These are phyloP conservation scores for Lichtheimia ramosa DNA, from an alignment of 371 early-diverging fungal species.

Conservation along the genomic window DNA sequence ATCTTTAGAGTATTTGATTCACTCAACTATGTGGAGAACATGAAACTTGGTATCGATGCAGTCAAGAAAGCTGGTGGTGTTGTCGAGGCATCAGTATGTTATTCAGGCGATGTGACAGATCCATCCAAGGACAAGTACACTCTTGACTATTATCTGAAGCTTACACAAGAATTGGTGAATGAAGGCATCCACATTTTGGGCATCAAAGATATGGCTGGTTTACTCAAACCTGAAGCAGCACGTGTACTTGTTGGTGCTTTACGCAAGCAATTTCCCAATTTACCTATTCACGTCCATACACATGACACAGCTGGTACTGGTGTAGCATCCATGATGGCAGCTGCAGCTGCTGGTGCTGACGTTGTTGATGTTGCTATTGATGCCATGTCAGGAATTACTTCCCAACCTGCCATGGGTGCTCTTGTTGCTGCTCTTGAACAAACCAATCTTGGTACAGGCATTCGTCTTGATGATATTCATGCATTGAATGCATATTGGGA, in stretches of 20 bases:
- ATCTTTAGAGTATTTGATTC: conserved; percentile 96
- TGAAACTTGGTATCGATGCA: conserved; percentile 91
- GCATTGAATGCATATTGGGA: conserved; percentile 94
- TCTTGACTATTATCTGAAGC: conserved; percentile 88
- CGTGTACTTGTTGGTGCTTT: conserved; percentile 79
- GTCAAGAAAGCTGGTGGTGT: conserved; percentile 95
- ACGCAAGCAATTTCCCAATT: conserved; percentile 83
- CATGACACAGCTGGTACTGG: conserved; percentile 97
- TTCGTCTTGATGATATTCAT: conserved; percentile 72
- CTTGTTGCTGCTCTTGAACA: conserved; percentile 83
- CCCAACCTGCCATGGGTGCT: conserved; percentile 96
- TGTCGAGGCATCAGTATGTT: conserved; percentile 89
- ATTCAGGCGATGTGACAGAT: conserved; percentile 92
- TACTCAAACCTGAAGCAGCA: conserved; percentile 91
- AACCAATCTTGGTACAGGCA: conserved; percentile 79
- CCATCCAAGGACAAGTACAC: conserved; percentile 77
- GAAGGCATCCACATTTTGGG: conserved; percentile 92
- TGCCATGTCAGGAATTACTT: conserved; percentile 93
- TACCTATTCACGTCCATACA: conserved; percentile 95
- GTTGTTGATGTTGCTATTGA: conserved; percentile 92
- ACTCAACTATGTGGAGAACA: conserved; percentile 93
- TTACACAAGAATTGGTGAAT: conserved; percentile 86
- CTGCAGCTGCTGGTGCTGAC: conserved; percentile 93
- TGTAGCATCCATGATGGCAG: conserved; percentile 92
- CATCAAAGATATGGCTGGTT: conserved; percentile 98